Evolutionary conservation across 495 filamentous ascomycete species (phyloP).

Genomic region (Talaromyces nanjingensis): DNA sequence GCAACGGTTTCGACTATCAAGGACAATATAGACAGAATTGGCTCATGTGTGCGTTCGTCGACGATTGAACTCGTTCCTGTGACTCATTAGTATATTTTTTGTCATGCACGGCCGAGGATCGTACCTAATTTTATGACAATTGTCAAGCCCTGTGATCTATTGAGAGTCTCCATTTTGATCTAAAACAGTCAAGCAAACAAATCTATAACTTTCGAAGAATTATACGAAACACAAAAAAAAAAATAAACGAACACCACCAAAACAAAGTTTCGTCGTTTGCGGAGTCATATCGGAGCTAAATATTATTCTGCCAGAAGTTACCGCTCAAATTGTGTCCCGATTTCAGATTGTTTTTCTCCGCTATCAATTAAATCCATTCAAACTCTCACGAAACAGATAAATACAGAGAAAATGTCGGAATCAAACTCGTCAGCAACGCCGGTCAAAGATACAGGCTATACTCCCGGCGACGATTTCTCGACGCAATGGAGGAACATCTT

Average conservation of each 20-base stretch:
- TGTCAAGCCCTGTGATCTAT: constrained; percentile 40
- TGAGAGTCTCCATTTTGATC: background rate
- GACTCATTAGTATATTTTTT: background rate
- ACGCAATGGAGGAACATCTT: constrained; percentile 75
- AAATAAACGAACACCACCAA: background rate
- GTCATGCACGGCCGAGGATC: too few relatives aligned
- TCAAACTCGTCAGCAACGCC: background rate
- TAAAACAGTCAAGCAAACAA: background rate
- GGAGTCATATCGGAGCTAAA: constrained; percentile 2
- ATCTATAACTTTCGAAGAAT: constrained; percentile 15
- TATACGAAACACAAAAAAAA: background rate
- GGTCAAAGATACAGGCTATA: constrained; percentile 31
- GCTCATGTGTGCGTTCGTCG: constrained; percentile 93
- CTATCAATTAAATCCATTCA: background rate
- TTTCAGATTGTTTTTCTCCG: background rate
- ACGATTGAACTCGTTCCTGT: constrained; percentile 96
- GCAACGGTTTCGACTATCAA: constrained; percentile 90
- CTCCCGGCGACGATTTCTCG: constrained; percentile 53
- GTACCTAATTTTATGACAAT: constrained; percentile 92
- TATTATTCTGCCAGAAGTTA: constrained; percentile 5
- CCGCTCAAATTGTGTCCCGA: background rate
- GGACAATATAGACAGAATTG: constrained; percentile 83
- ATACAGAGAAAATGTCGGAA: constrained; percentile 3
- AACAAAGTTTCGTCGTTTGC: constrained; percentile 9
- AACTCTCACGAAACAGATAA: background rate